phyloP scores from a whole-genome alignment of 2,329 filamentous ascomycete species.

The Ceratocystis lukuohia region DNA sequence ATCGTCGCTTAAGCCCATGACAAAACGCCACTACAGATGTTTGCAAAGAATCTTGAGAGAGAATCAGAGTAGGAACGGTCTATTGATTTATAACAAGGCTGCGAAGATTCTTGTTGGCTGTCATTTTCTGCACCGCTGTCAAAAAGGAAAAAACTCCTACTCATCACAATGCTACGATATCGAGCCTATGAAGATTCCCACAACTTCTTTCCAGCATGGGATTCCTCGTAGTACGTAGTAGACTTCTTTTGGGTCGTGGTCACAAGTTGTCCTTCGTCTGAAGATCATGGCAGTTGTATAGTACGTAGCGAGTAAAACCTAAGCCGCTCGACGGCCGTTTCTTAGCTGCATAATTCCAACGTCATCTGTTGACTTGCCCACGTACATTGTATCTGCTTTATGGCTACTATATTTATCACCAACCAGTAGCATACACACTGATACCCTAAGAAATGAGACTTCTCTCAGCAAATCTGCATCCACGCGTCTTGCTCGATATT shows the following conservation, averaged over 20 bases:
- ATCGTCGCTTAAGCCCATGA: not conserved
- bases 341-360: too few species aligned
- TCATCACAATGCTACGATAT: not conserved
- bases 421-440: not conserved
- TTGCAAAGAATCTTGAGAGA: not conserved
- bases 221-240: not conserved
- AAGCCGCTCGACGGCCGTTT: too few species aligned
- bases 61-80: not conserved
- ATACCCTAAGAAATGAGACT: not conserved
- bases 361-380: too few species aligned
- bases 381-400: not conserved
- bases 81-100: not conserved
- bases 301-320: too few species aligned
- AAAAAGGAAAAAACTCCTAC: not conserved
- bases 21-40: not conserved
- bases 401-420: too few species aligned
- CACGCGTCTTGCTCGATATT: not conserved
- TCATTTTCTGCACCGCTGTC: not conserved
- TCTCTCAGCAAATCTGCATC: not conserved
- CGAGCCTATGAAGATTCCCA: not conserved
- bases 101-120: not conserved
- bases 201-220: not conserved
- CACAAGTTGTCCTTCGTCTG: not conserved
- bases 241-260: not conserved
- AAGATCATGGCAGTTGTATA: not conserved